Evolutionary conservation across 805 yeast genomes (phyloP).

Genomic region (Metschnikowia borealis): DNA sequence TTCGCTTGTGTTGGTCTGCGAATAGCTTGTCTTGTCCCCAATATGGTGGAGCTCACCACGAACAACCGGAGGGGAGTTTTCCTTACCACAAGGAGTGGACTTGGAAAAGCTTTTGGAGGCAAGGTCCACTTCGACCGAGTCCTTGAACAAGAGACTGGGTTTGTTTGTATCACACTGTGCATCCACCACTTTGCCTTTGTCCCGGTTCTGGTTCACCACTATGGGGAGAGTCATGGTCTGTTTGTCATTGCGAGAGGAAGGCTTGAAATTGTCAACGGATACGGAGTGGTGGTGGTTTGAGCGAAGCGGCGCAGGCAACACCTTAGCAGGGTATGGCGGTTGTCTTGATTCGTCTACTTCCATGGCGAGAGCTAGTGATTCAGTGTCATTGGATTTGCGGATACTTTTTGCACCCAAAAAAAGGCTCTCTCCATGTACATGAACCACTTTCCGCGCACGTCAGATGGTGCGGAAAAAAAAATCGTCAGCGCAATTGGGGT

Average conservation of each 20-base stretch:
- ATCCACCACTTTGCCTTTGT: neutral
- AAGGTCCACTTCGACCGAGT: neutral
- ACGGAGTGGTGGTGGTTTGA: neutral
- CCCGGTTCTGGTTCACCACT: neutral
- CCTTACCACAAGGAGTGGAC: neutral
- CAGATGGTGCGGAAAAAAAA: neutral
- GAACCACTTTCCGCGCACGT: neutral
- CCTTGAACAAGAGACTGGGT: neutral
- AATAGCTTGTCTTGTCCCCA: neutral
- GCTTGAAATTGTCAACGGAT: neutral
- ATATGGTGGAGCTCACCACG: neutral
- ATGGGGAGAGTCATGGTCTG: slow-evolving; percentile 2
- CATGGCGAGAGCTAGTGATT: neutral
- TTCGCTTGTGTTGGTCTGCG: neutral
- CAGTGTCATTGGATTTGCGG: neutral
- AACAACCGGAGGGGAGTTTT: neutral
- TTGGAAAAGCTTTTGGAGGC: neutral
- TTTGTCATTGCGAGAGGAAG: neutral
- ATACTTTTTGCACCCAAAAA: slow-evolving; percentile 3
- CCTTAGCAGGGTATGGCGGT: neutral
- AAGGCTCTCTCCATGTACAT: neutral
- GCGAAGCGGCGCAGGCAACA: neutral
- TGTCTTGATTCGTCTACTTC: neutral
- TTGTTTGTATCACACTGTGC: neutral
- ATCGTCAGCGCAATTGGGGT: neutral